Evolutionary conservation across 129 eudicot genomes (phyloP).

Genomic region (Flaveria ramosissima): DNA sequence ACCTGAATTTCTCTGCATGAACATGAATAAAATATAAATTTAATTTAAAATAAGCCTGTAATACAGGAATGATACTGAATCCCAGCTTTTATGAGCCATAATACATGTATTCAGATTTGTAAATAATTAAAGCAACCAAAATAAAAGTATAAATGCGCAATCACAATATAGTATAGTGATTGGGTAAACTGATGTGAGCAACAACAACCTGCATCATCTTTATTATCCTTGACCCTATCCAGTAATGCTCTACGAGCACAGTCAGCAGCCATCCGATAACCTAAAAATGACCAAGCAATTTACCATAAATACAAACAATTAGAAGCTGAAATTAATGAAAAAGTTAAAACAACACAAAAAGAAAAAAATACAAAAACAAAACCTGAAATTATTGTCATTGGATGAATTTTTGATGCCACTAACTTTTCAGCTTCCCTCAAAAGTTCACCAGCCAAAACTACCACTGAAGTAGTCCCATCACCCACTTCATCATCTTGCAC

Average conservation of each 20-base stretch:
- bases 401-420: slow-evolving; percentile 87
- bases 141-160: slow-evolving; percentile 12
- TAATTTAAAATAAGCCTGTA: not conserved
- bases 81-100: no score
- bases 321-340: not conserved
- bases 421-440: slow-evolving; percentile 93
- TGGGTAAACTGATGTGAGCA: slow-evolving; percentile 2
- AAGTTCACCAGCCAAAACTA: slow-evolving; percentile 96
- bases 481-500: slow-evolving; percentile 99
- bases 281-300: slow-evolving; percentile 39
- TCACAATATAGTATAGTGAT: slow-evolving; percentile 1
- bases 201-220: slow-evolving; percentile 66
- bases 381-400: slow-evolving; percentile 98
- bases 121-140: not conserved
- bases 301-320: not conserved
- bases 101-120: not conserved
- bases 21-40: not conserved
- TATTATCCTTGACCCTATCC: slow-evolving; percentile 75
- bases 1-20: slow-evolving; percentile 70
- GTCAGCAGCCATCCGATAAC: slow-evolving; percentile 92
- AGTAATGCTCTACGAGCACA: slow-evolving; percentile 76
- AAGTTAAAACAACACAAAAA: not conserved
- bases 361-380: not conserved
- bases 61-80: not conserved
- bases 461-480: slow-evolving; percentile 98